Conservation (phyloP, 2,329 filamentous ascomycete genomes). For the Claviceps sp. region DNA sequence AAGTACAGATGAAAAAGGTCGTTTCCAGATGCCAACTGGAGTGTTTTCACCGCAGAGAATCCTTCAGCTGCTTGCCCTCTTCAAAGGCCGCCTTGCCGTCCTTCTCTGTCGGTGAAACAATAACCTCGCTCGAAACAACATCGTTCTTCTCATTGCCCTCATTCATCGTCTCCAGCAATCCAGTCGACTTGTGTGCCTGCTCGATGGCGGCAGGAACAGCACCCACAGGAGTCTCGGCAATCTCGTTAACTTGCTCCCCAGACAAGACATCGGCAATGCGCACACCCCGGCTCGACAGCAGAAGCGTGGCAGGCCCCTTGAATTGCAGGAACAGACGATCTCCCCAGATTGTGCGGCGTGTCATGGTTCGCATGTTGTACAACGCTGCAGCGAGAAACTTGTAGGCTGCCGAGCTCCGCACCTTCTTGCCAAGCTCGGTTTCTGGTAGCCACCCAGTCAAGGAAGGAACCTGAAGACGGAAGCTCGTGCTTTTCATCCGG, state of each 20-base stretch:
- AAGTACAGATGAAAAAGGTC: background rate
- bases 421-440: conserved; percentile 56
- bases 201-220: conserved; percentile 47
- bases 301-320: conserved; percentile 69
- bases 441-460: conserved; percentile 52
- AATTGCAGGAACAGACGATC: conserved; percentile 88
- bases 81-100: conserved; percentile 57
- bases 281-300: conserved; percentile 78
- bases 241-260: conserved; percentile 71
- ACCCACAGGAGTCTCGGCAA: conserved; percentile 70
- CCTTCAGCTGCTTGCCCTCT: conserved; percentile 43
- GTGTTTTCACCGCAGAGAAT: conserved; percentile 31
- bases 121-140: conserved; percentile 31
- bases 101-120: conserved; percentile 41
- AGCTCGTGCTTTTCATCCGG: conserved; percentile 64
- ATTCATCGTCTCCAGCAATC: conserved; percentile 6
- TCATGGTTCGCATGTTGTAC: conserved; percentile 60
- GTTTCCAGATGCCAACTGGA: background rate
- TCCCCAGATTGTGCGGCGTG: conserved; percentile 78
- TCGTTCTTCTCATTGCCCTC: conserved; percentile 20
- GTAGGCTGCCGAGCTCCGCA: conserved; percentile 62
- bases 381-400: conserved; percentile 50
- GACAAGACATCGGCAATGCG: conserved; percentile 67
- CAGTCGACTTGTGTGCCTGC: conserved; percentile 25
- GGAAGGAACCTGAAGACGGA: conserved; percentile 69